A percentile compares a stretch with the other conserved stretches of the same genome.
phyloP scores from a whole-genome alignment of 2,329 filamentous ascomycete genomes.

The Aspergillus alliaceus region DNA sequence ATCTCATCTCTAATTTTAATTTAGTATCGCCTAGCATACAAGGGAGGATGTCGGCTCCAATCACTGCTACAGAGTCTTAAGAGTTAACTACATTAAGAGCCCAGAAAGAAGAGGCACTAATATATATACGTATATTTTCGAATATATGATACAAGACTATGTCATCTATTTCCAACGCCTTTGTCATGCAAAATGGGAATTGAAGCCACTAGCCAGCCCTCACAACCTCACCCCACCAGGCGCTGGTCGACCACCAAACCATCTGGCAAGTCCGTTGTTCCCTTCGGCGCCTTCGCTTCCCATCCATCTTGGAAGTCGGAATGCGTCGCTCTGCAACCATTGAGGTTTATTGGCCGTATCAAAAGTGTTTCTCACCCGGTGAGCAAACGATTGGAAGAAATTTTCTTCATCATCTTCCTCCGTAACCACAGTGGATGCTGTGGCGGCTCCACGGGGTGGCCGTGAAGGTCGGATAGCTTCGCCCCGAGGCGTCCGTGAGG shows the following conservation, averaged over 20 bases:
- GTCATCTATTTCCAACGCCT: conserved; percentile 21
- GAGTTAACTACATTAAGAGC: not conserved
- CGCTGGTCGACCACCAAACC: conserved; percentile 42
- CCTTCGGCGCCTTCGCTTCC: conserved; percentile 52
- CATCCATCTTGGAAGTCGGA: conserved; percentile 83
- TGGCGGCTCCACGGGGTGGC: conserved; percentile 31
- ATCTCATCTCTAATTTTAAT: too few species aligned
- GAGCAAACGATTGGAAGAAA: conserved; percentile 79
- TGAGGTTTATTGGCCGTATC: conserved; percentile 78
- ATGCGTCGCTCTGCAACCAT: conserved; percentile 74
- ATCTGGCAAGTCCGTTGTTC: conserved; percentile 34
- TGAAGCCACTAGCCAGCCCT: conserved; percentile 25
- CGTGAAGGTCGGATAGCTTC: conserved; percentile 30
- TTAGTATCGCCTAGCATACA: too few species aligned
- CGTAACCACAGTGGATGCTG: conserved; percentile 45
- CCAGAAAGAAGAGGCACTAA: not conserved
- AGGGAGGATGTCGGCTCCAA: too few species aligned
- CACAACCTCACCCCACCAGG: conserved; percentile 43
- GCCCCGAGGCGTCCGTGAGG: conserved; percentile 33
- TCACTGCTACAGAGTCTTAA: not conserved
- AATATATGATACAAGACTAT: conserved; percentile 4
- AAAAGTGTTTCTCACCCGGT: conserved; percentile 87
- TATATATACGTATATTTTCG: conserved; percentile 8
- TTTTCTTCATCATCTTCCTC: conserved; percentile 72
- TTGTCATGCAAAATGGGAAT: conserved; percentile 21